These are phyloP conservation scores for Pseudoneurospora amorphoporcata DNA, from an alignment of 495 filamentous ascomycete species.

Conservation along the genomic window DNA sequence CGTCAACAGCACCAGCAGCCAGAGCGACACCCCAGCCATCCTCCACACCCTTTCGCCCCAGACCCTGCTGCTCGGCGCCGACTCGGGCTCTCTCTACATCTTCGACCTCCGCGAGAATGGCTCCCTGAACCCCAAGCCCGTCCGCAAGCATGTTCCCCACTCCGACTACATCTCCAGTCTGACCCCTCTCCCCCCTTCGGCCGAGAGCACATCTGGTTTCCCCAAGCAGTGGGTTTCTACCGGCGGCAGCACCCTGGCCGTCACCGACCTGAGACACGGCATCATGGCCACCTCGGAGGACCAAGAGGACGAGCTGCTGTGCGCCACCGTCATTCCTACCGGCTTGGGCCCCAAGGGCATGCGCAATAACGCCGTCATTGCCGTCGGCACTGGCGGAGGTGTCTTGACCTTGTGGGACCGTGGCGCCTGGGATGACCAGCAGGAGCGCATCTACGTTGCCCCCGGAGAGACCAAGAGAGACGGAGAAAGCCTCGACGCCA, in stretches of 20 bases:
- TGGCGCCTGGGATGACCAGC: conserved; percentile 89
- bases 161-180: conserved; percentile 89
- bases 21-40: conserved; percentile 59
- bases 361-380: conserved; percentile 60
- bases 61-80: conserved; percentile 80
- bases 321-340: conserved; percentile 60
- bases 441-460: conserved; percentile 71
- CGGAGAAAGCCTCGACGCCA: conserved; percentile 59
- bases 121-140: conserved; percentile 48
- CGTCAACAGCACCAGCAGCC: conserved; percentile 20
- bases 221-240: conserved; percentile 89
- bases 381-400: conserved; percentile 70
- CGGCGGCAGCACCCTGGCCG: conserved; percentile 77
- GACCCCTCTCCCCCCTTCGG: conserved; percentile 67
- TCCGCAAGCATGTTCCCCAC: conserved; percentile 75
- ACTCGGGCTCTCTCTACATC: conserved; percentile 79
- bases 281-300: conserved; percentile 81
- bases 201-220: conserved; percentile 69
- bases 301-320: conserved; percentile 85
- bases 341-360: conserved; percentile 48
- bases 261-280: conserved; percentile 76
- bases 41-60: conserved; percentile 75
- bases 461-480: conserved; percentile 46
- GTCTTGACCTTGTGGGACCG: conserved; percentile 87
- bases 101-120: conserved; percentile 74